Conservation (phyloP, 2,329 filamentous ascomycete species). For the Trichoderma brevicompactum region DNA sequence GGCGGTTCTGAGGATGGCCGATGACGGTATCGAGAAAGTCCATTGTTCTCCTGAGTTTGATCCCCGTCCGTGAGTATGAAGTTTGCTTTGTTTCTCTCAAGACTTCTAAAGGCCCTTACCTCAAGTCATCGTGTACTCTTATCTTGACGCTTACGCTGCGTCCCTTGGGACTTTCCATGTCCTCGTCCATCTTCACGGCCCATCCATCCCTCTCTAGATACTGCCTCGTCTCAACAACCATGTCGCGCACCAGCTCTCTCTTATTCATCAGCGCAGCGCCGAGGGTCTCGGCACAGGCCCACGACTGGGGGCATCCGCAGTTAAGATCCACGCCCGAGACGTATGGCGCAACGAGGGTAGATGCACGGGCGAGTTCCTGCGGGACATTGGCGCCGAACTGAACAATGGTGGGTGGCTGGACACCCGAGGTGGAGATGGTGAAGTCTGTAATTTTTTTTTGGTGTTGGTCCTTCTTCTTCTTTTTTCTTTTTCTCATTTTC, state of each 20-base stretch:
- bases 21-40: constrained; percentile 68
- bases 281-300: constrained; percentile 70
- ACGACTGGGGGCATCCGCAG: constrained; percentile 74
- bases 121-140: constrained; percentile 66
- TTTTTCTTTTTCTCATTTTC: too few relatives aligned
- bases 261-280: constrained; percentile 71
- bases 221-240: constrained; percentile 62
- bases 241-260: constrained; percentile 67
- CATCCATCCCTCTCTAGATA: constrained; percentile 58
- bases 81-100: neutral
- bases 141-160: constrained; percentile 73
- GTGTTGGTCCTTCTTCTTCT: neutral
- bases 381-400: constrained; percentile 70
- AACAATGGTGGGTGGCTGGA: constrained; percentile 64
- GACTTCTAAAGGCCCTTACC: constrained; percentile 40
- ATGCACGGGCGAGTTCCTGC: constrained; percentile 64
- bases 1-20: constrained; percentile 53
- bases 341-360: constrained; percentile 63
- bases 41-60: constrained; percentile 52
- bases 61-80: neutral
- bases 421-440: constrained; percentile 58
- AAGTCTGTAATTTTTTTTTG: constrained; percentile 53
- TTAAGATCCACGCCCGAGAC: constrained; percentile 71
- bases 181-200: constrained; percentile 50
- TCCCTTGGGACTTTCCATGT: constrained; percentile 51